phyloP scores from a whole-genome alignment of 2,329 filamentous ascomycete species.

The Tolypocladium inflatum region DNA sequence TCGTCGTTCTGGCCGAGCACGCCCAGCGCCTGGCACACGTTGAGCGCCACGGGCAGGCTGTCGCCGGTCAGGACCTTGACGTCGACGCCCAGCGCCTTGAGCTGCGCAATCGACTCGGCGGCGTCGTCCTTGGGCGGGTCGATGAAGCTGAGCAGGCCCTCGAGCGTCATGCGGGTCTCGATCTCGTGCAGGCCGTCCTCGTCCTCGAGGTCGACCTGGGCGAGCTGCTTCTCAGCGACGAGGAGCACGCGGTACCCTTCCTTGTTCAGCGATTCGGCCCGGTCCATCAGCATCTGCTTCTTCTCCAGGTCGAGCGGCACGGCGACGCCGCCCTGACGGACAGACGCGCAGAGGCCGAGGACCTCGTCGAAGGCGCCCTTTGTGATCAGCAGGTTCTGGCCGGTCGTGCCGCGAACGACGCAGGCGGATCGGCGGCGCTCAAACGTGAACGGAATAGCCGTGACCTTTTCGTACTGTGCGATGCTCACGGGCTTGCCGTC shows the following conservation, averaged over 20 bases:
- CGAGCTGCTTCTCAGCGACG: constrained; percentile 12
- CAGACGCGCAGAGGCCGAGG: constrained; percentile 9
- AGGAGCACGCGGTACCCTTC: constrained; percentile 14
- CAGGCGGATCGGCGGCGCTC: constrained; percentile 14
- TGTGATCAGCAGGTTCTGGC: constrained; percentile 16
- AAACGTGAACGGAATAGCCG: constrained; percentile 15
- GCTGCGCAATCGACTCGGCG: constrained; percentile 12
- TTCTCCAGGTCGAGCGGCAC: constrained; percentile 8
- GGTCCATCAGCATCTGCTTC: constrained; percentile 6
- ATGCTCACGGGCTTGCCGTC: constrained; percentile 8
- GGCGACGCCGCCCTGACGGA: constrained; percentile 8
- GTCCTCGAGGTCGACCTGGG: constrained; percentile 5
- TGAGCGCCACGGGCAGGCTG: constrained; percentile 16
- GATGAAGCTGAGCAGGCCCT: constrained; percentile 17
- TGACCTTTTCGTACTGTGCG: constrained; percentile 12
- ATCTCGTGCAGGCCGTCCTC: constrained; percentile 12
- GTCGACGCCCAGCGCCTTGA: constrained; percentile 14
- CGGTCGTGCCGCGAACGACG: constrained; percentile 11
- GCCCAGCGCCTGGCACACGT: constrained; percentile 14
- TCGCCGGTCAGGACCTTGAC: constrained; percentile 19
- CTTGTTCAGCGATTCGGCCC: constrained; percentile 8
- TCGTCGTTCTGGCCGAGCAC: constrained; percentile 9
- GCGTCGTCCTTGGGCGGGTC: constrained; percentile 19
- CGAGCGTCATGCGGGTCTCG: constrained; percentile 14
- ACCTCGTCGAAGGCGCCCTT: constrained; percentile 20